Evolutionary conservation across 345 rosid genomes (phyloP).

Genomic region (Triadica sebifera): DNA sequence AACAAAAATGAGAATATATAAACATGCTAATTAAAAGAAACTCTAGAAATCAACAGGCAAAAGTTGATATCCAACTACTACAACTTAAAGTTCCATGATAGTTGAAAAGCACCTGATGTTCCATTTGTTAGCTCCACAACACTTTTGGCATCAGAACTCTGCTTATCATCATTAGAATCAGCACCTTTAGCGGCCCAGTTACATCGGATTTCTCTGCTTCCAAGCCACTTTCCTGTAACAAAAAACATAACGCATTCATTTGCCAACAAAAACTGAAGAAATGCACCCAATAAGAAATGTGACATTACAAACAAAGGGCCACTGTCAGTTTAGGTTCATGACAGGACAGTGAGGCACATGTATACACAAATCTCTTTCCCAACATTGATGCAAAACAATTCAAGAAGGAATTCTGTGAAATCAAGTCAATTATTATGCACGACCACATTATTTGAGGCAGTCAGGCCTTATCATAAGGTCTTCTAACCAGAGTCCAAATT

Average conservation of each 20-base stretch:
- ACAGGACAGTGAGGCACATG: not conserved
- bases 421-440: not conserved
- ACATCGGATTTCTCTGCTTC: slow-evolving; percentile 88
- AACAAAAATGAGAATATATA: not conserved
- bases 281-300: not conserved
- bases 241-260: slow-evolving; percentile 15
- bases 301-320: not conserved
- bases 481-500: not conserved
- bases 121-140: slow-evolving; percentile 80
- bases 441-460: not conserved
- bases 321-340: not conserved
- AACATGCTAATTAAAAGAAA: not conserved
- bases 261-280: not conserved
- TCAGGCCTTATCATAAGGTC: not conserved
- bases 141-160: slow-evolving; percentile 69
- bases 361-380: not conserved
- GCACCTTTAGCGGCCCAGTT: slow-evolving; percentile 97
- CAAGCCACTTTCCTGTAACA: slow-evolving; percentile 80
- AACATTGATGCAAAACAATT: not conserved
- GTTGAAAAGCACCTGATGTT: slow-evolving; percentile 53
- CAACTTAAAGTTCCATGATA: not conserved
- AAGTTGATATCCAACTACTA: not conserved
- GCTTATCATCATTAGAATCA: slow-evolving; percentile 70
- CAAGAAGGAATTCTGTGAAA: not conserved
- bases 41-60: not conserved